Percentiles rank a stretch among this genome's conserved stretches.
Conservation (phyloP, 352 stramenopile species). For the Phytopythium cucurbitacearum region DNA sequence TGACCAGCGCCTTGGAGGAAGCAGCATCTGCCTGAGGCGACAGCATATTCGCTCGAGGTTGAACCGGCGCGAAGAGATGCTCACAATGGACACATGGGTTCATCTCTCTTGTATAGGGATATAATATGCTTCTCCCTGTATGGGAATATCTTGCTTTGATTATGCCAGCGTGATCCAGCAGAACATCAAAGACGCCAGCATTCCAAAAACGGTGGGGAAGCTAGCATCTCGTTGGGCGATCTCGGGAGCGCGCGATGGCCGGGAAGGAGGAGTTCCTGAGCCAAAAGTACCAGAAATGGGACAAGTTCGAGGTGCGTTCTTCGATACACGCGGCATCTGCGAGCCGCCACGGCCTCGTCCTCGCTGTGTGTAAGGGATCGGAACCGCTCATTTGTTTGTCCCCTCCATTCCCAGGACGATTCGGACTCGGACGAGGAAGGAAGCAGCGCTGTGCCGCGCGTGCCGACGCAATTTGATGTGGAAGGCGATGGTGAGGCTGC, state of each 20-base stretch:
- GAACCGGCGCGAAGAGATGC: background rate
- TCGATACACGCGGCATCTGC: background rate
- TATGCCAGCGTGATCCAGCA: background rate
- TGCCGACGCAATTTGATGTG: conserved; percentile 79
- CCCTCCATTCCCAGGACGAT: conserved; percentile 27
- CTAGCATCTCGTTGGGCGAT: background rate
- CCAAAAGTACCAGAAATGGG: conserved; percentile 89
- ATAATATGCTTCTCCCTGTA: background rate
- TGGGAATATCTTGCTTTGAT: background rate
- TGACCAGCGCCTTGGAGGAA: too few relatives aligned
- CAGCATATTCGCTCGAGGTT: background rate
- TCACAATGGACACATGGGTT: background rate
- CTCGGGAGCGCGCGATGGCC: conserved; percentile 13
- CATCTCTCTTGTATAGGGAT: conserved; percentile 1
- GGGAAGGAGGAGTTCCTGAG: conserved; percentile 69
- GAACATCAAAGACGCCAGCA: background rate
- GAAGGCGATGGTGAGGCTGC: conserved; percentile 64
- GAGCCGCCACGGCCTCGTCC: background rate
- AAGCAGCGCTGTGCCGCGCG: conserved; percentile 37
- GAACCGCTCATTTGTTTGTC: background rate
- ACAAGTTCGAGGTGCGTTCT: conserved; percentile 68
- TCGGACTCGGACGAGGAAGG: conserved; percentile 58
- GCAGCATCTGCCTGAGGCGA: background rate
- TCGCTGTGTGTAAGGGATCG: background rate
- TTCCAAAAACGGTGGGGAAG: background rate